phyloP scores from a whole-genome alignment of 805 yeast species.

The Trichomonascus vanleenenianus region DNA sequence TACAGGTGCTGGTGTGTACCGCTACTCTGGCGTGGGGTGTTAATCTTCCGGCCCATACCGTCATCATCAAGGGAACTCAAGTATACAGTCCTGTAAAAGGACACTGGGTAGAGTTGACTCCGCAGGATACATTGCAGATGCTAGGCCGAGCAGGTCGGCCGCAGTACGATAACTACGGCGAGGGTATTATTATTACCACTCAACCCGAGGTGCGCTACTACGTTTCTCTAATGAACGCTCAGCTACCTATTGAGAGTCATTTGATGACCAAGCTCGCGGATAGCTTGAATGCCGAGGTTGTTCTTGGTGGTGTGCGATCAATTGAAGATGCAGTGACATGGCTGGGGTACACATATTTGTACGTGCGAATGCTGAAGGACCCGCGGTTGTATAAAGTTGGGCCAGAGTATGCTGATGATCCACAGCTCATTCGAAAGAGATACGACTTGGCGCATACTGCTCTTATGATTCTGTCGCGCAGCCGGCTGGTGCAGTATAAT shows the following conservation, averaged over 20 bases:
- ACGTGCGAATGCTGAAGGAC: constrained; percentile 65
- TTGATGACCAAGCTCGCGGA: constrained; percentile 64
- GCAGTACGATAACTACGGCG: constrained; percentile 84
- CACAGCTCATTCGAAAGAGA: constrained; percentile 43
- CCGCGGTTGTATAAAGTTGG: constrained; percentile 75
- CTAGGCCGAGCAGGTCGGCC: constrained; percentile 99
- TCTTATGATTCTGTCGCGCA: constrained; percentile 45
- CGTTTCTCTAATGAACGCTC: constrained; percentile 83
- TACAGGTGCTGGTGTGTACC: constrained; percentile 80
- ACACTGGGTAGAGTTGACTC: constrained; percentile 82
- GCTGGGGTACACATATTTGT: constrained; percentile 74
- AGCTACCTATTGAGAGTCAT: constrained; percentile 88
- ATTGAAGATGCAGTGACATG: constrained; percentile 68
- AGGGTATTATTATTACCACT: constrained; percentile 85
- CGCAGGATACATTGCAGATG: constrained; percentile 95
- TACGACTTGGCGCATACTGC: constrained; percentile 73
- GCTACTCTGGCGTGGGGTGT: constrained; percentile 98
- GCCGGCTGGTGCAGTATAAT: constrained; percentile 57
- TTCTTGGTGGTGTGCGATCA: constrained; percentile 53
- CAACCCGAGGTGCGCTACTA: constrained; percentile 83
- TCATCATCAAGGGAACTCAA: constrained; percentile 87
- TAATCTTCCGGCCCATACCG: constrained; percentile 91
- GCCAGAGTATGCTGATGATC: constrained; percentile 41
- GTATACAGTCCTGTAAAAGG: constrained; percentile 89
- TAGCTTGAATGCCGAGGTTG: constrained; percentile 79